A percentile compares a stretch with the other conserved stretches of the same genome.
Conservation (phyloP, 192 early-diverging fungal genomes). For the Fimicolochytrium jonesii region DNA sequence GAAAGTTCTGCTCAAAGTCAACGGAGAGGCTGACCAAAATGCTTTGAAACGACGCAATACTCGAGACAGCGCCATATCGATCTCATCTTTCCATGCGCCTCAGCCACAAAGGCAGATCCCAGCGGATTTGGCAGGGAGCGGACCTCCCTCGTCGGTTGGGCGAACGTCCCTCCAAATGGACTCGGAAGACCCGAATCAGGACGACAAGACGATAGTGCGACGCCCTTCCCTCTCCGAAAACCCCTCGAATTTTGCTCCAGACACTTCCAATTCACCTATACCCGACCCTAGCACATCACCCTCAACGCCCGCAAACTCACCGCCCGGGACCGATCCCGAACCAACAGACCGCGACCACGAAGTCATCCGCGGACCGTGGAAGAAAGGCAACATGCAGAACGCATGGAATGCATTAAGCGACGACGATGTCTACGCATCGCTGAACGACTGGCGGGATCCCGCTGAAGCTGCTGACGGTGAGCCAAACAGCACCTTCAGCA, state of each 20-base stretch:
- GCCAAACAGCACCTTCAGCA: not conserved
- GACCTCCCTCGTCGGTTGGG: not conserved
- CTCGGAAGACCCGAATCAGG: too few relatives aligned
- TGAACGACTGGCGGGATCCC: constrained; percentile 9
- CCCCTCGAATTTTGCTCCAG: too few relatives aligned
- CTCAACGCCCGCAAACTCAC: not conserved
- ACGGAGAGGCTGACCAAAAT: too few relatives aligned
- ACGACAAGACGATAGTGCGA: too few relatives aligned
- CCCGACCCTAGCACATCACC: not conserved
- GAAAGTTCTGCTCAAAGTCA: too few relatives aligned
- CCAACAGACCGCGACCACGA: constrained; percentile 22
- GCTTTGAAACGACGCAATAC: too few relatives aligned
- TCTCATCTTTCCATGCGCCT: not conserved
- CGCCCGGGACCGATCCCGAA: not conserved
- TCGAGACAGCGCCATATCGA: constrained; percentile 23
- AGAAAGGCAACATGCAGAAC: constrained; percentile 15
- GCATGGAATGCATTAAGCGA: constrained; percentile 20
- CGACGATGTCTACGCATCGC: constrained; percentile 9
- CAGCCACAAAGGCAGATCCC: not conserved
- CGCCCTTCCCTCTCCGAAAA: too few relatives aligned
- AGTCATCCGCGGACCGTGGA: constrained; percentile 12
- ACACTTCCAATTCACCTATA: too few relatives aligned
- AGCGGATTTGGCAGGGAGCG: too few relatives aligned
- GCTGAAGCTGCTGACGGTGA: not conserved
- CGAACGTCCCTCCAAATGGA: not conserved